Conservation (phyloP, 441 rosid species). For the Erodium moschatum region DNA sequence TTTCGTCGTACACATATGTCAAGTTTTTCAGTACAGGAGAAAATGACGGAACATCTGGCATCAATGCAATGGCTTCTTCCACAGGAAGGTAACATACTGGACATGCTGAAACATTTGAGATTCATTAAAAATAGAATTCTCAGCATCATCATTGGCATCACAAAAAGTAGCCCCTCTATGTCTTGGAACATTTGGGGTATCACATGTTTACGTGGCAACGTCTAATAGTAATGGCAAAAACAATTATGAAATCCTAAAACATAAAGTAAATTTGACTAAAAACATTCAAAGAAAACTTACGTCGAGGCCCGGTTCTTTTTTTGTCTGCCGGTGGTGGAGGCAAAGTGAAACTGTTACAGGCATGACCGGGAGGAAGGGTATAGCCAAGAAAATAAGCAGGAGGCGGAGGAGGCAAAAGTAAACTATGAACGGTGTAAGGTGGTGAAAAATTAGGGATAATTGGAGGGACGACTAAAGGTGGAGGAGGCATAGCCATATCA, state of each 20-base stretch:
- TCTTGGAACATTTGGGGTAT: constrained; percentile 9
- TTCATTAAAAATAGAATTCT: neutral
- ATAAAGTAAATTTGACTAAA: constrained; percentile 5
- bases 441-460: constrained; percentile 22
- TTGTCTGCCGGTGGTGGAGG: constrained; percentile 94
- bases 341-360: constrained; percentile 55
- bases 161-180: neutral
- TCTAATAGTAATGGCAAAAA: neutral
- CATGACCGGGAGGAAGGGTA: constrained; percentile 78
- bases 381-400: constrained; percentile 62
- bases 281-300: constrained; percentile 38
- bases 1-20: constrained; percentile 56
- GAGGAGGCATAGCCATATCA: constrained; percentile 20
- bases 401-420: constrained; percentile 43
- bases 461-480: constrained; percentile 1
- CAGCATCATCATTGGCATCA: neutral
- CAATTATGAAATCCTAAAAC: neutral
- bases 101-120: constrained; percentile 50
- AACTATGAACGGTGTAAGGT: neutral
- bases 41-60: constrained; percentile 64
- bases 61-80: constrained; percentile 63
- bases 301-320: constrained; percentile 80
- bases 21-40: constrained; percentile 59
- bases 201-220: neutral
- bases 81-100: constrained; percentile 85